phyloP scores from a whole-genome alignment of 164 flowering plant genomes.

The Hamamelis virginiana region DNA sequence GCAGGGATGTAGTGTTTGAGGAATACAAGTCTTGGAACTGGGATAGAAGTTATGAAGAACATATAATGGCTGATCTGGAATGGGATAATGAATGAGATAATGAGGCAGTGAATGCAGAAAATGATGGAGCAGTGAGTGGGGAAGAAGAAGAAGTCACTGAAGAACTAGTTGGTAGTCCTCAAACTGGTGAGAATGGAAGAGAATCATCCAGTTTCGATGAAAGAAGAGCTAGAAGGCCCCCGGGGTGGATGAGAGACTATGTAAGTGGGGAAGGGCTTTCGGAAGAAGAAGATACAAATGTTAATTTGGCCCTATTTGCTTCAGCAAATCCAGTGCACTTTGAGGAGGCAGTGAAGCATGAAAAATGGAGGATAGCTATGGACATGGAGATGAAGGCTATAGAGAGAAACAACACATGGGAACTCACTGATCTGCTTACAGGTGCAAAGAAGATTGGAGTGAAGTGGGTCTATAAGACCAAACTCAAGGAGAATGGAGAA shows the following conservation, averaged over 20 bases:
- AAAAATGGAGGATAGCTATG: slow-evolving; percentile 10
- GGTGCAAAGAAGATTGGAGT: background rate
- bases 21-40: slow-evolving; percentile 7
- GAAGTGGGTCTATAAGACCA: background rate
- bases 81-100: background rate
- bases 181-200: too few relatives aligned
- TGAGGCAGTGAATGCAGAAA: background rate
- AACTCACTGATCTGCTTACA: background rate
- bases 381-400: slow-evolving; percentile 4
- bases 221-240: background rate
- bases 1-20: slow-evolving; percentile 8
- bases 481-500: background rate
- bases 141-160: too few relatives aligned
- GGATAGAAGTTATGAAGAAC: slow-evolving; percentile 2
- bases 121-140: too few relatives aligned
- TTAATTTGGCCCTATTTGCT: too few relatives aligned
- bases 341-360: slow-evolving; percentile 6
- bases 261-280: slow-evolving; percentile 3
- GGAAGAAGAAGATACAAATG: slow-evolving; percentile 7
- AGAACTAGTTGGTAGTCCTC: too few relatives aligned
- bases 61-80: background rate
- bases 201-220: too few relatives aligned
- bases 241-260: slow-evolving; percentile 2
- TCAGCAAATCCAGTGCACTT: slow-evolving; percentile 9
- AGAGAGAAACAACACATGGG: slow-evolving; percentile 9